Percentiles rank a stretch among this genome's conserved stretches.
phyloP scores from a whole-genome alignment of 345 rosid genomes.

The Abelmoschus esculentus region DNA sequence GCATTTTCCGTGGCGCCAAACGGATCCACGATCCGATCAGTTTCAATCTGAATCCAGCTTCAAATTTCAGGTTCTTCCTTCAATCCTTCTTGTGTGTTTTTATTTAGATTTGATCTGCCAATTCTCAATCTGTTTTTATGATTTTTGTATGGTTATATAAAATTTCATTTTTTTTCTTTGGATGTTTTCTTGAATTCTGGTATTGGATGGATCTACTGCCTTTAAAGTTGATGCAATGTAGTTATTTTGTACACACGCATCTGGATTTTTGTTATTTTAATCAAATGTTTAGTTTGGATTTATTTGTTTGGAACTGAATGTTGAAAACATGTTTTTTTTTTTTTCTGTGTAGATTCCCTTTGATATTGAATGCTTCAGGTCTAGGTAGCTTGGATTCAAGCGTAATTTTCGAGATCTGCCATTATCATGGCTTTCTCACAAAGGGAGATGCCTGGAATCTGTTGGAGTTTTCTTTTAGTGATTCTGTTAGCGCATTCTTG shows the following conservation, averaged over 20 bases:
- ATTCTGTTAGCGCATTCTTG: slow-evolving; percentile 35
- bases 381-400: slow-evolving; percentile 13
- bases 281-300: background rate
- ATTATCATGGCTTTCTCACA: slow-evolving; percentile 13
- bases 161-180: background rate
- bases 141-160: background rate
- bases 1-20: background rate
- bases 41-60: background rate
- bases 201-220: slow-evolving; percentile 2
- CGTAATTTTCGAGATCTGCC: slow-evolving; percentile 13
- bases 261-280: background rate
- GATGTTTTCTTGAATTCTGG: background rate
- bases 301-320: background rate
- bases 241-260: background rate
- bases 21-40: slow-evolving; percentile 1
- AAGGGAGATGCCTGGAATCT: slow-evolving; percentile 28
- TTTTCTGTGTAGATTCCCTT: background rate
- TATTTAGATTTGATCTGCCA: background rate
- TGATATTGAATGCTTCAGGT: slow-evolving; percentile 10
- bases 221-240: background rate
- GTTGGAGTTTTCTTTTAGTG: slow-evolving; percentile 34
- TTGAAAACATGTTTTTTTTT: too few species aligned
- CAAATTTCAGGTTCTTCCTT: slow-evolving; percentile 2
- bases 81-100: background rate
- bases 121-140: background rate